phyloP scores from a whole-genome alignment of 768 basidiomycete genomes.

The Tricholoma matsutake region DNA sequence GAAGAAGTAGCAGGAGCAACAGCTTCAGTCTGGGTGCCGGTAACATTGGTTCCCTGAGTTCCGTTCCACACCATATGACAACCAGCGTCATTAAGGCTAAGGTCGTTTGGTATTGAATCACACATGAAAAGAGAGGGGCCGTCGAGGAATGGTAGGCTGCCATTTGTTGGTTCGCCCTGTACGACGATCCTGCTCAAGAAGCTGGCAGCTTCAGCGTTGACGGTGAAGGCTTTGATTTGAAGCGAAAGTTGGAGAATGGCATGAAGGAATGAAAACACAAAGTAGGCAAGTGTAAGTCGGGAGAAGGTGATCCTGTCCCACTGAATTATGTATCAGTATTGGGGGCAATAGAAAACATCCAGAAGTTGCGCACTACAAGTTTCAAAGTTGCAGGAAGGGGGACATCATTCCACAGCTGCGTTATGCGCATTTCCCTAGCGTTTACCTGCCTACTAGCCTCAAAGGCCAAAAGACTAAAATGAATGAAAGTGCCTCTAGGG shows the following conservation, averaged over 20 bases:
- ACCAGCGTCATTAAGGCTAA: slow-evolving; percentile 25
- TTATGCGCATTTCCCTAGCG: slow-evolving; percentile 20
- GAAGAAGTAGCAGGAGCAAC: slow-evolving; percentile 5
- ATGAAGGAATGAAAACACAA: slow-evolving; percentile 63
- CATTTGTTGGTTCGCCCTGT: slow-evolving; percentile 44
- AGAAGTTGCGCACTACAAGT: slow-evolving; percentile 42
- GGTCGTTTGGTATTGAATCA: slow-evolving; percentile 44
- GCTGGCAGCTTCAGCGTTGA: slow-evolving; percentile 56
- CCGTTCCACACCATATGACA: slow-evolving; percentile 62
- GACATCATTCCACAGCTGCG: slow-evolving; percentile 31
- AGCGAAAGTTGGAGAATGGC: slow-evolving; percentile 66
- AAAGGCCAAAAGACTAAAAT: slow-evolving; percentile 13
- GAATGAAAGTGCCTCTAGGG: slow-evolving; percentile 44
- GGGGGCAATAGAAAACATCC: not conserved
- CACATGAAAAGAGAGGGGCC: slow-evolving; percentile 55
- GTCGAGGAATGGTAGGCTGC: slow-evolving; percentile 50
- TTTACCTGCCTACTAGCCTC: slow-evolving; percentile 1
- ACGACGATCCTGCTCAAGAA: slow-evolving; percentile 50
- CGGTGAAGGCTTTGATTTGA: slow-evolving; percentile 63
- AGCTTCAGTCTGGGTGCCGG: slow-evolving; percentile 2
- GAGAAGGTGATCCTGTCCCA: slow-evolving; percentile 72
- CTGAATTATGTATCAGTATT: slow-evolving; percentile 30
- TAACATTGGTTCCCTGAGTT: slow-evolving; percentile 16
- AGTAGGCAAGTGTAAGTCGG: slow-evolving; percentile 60
- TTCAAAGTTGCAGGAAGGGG: slow-evolving; percentile 34